Evolutionary conservation across 2,329 filamentous ascomycete genomes (phyloP).

Genomic region (Sordariomycetes sp.): DNA sequence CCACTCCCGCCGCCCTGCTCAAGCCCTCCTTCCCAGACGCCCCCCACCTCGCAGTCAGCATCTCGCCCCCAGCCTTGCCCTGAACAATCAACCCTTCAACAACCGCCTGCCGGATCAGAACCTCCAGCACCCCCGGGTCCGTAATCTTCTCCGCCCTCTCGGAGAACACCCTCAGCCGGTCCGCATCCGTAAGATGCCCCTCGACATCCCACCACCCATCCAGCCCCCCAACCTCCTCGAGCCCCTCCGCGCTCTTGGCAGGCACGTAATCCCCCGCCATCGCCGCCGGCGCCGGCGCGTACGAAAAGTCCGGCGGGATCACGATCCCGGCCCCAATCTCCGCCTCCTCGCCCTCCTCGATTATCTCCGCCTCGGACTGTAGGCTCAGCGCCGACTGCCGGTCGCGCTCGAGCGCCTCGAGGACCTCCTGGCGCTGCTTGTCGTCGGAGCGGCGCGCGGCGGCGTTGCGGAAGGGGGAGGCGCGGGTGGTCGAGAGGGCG

Average conservation of each 20-base stretch:
- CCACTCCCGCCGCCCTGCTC: conserved; percentile 20
- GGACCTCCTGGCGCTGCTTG: conserved; percentile 13
- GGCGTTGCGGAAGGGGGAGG: conserved; percentile 13
- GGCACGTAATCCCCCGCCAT: conserved; percentile 29
- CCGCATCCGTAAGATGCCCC: conserved; percentile 35
- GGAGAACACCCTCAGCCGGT: conserved; percentile 29
- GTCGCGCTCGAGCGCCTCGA: conserved; percentile 22
- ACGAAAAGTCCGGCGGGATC: conserved; percentile 7
- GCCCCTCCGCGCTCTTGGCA: conserved; percentile 26
- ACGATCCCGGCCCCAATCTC: conserved; percentile 9
- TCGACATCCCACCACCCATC: conserved; percentile 38
- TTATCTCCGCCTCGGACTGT: conserved; percentile 7
- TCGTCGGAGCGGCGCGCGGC: conserved; percentile 8
- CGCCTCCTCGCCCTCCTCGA: conserved; percentile 12
- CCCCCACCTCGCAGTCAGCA: conserved; percentile 13
- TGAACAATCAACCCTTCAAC: conserved; percentile 35
- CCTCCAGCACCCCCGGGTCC: conserved; percentile 31
- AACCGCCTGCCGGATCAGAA: conserved; percentile 34
- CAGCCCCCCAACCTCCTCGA: conserved; percentile 33
- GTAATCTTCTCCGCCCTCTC: conserved; percentile 19
- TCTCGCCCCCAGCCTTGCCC: conserved; percentile 10
- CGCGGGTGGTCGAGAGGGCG: conserved; percentile 10
- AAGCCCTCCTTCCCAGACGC: conserved; percentile 19
- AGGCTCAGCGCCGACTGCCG: conserved; percentile 13
- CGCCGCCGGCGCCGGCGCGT: conserved; percentile 9